These are phyloP conservation scores for Phragmites australis DNA, from an alignment of 176 grass and related monocot species.

Conservation along the genomic window DNA sequence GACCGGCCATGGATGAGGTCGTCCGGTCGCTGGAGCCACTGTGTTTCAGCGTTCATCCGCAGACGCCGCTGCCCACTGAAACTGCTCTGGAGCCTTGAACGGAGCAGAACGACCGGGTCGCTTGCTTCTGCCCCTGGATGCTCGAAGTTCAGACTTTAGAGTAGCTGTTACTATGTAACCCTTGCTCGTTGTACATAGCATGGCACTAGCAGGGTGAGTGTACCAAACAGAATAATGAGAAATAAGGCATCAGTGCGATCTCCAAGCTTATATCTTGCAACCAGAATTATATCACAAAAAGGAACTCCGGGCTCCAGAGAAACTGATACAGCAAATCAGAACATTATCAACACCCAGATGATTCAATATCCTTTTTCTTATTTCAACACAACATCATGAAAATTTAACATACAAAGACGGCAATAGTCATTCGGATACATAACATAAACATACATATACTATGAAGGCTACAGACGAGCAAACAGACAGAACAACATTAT, in stretches of 20 bases:
- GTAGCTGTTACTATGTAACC: not conserved
- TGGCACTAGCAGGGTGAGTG: not conserved
- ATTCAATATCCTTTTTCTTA: slow-evolving; percentile 22
- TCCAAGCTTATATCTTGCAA: not conserved
- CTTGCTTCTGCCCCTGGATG: not conserved
- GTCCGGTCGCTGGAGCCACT: slow-evolving; percentile 42
- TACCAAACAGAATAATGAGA: slow-evolving; percentile 15
- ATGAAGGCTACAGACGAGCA: slow-evolving; percentile 16
- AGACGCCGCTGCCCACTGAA: not conserved
- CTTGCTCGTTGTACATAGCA: slow-evolving; percentile 11
- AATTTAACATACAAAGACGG: slow-evolving; percentile 26
- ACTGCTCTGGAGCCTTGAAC: not conserved
- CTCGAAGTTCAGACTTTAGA: not conserved
- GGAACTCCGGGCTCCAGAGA: not conserved
- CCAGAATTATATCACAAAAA: not conserved
- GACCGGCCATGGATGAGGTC: slow-evolving; percentile 63
- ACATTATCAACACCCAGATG: slow-evolving; percentile 6
- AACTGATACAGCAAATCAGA: not conserved
- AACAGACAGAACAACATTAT: slow-evolving; percentile 30
- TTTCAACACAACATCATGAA: slow-evolving; percentile 37
- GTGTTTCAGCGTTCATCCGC: not conserved
- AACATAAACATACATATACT: slow-evolving; percentile 25
- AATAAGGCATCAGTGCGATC: not conserved
- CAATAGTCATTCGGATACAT: slow-evolving; percentile 23
- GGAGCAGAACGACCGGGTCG: not conserved